Percentiles rank a stretch among this genome's conserved stretches.
Evolutionary conservation across 2,329 filamentous ascomycete genomes (phyloP).

Genomic region (Alternaria sp.): DNA sequence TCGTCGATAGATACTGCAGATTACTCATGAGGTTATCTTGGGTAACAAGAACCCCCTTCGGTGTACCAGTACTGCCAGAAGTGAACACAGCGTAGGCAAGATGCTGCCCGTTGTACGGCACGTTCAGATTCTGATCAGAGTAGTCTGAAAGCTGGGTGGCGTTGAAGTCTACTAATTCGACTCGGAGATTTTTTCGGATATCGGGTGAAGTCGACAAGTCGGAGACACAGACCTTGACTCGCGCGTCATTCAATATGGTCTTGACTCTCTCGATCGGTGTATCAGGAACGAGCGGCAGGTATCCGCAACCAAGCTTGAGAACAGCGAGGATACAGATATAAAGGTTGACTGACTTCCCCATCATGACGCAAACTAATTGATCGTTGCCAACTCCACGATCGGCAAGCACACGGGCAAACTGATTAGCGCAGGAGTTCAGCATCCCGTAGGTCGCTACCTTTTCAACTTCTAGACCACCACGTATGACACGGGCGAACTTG

Average conservation of each 20-base stretch:
- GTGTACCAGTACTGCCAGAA: slow-evolving; percentile 80
- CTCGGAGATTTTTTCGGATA: slow-evolving; percentile 13
- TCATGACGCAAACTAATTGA: slow-evolving; percentile 73
- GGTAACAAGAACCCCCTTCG: slow-evolving; percentile 81
- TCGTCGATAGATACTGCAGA: slow-evolving; percentile 68
- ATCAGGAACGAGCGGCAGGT: slow-evolving; percentile 80
- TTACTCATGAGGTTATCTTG: slow-evolving; percentile 80
- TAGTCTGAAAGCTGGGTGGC: slow-evolving; percentile 42
- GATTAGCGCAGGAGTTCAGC: slow-evolving; percentile 71
- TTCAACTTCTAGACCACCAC: slow-evolving; percentile 41
- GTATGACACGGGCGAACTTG: slow-evolving; percentile 64
- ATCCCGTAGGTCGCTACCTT: slow-evolving; percentile 68
- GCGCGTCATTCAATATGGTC: slow-evolving; percentile 69
- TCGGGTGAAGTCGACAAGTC: slow-evolving; percentile 27
- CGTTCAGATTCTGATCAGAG: slow-evolving; percentile 47
- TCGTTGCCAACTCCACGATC: slow-evolving; percentile 58
- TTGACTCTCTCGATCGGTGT: slow-evolving; percentile 69
- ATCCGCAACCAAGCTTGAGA: slow-evolving; percentile 77
- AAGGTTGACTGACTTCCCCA: slow-evolving; percentile 77
- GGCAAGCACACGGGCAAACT: slow-evolving; percentile 66
- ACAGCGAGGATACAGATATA: slow-evolving; percentile 79
- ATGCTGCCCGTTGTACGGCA: slow-evolving; percentile 56
- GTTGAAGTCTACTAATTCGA: slow-evolving; percentile 41
- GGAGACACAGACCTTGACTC: slow-evolving; percentile 59
- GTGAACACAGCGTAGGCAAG: slow-evolving; percentile 84